Base-by-base conservation (phyloP, 139 green algal genomes). In the Helicosporidium sp. region DNA sequence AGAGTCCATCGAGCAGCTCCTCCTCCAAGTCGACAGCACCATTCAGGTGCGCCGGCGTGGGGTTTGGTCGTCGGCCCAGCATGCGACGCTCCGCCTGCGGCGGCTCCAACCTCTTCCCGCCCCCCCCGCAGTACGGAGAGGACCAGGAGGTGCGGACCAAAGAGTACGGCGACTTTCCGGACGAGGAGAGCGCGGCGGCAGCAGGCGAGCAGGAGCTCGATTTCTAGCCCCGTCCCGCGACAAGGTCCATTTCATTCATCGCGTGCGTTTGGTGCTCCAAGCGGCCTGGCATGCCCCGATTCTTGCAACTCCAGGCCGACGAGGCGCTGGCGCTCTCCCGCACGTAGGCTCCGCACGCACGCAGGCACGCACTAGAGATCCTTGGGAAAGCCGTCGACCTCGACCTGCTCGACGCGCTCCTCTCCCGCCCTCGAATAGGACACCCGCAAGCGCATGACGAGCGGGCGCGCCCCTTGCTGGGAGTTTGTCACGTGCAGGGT, bases 61-160 rank as follows among this genome's bases (percentile, higher is more conserved):
- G 24, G 24, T 7, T 15, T 31, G 5, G 10, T 2, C 23, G 23
- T 18, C 19, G 4, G 12, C 42, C 42, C 7, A 25, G 24, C 23
- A 48, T 35, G 2, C 25, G 3, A 16, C 0, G 25, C 16, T 15
- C 43, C 1, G 16, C 28, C 26, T 48, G n/a, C 39, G 3, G 39
- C 15, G 1, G 10, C 41, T 29, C 13, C 41, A 43, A 28, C 16
- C 20, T 29, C 6, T 20, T 18, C 5, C 7, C 43, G 20, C 22
- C 19, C 18, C 19, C 25, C 17, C 31, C 39, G 13, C 85, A 96
- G 67, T 96, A 73, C 46, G 86, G 86, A 0, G 86, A 96, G 60
- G 84, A 95, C 57, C 72, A 75, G 8, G 86, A 96, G 18, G 80
- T 92, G 4, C 82, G 83, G 51, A 71, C 77, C 0, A 29, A 68